phyloP scores from a whole-genome alignment of 768 basidiomycete genomes.

The Lactarius vividus region DNA sequence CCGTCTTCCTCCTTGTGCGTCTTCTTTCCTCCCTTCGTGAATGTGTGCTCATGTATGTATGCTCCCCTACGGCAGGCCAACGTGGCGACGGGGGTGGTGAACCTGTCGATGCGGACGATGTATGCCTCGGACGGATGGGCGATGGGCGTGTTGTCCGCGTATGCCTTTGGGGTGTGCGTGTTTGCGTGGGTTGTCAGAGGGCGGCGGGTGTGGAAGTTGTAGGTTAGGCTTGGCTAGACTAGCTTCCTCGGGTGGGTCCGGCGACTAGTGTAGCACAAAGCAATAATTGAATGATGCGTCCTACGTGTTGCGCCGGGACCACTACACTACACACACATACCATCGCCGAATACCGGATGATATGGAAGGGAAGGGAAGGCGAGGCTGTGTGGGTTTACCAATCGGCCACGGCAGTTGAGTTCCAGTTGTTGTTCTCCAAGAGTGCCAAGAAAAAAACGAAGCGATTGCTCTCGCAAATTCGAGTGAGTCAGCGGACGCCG shows the following conservation, averaged over 20 bases:
- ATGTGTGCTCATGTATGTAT: neutral
- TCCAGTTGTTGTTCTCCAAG: no score
- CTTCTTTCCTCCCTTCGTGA: neutral
- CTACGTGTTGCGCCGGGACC: neutral
- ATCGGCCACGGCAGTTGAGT: neutral
- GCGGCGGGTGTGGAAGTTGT: slow-evolving; percentile 38
- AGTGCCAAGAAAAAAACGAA: neutral
- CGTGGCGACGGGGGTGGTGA: slow-evolving; percentile 79
- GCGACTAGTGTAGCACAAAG: neutral
- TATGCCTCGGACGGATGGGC: slow-evolving; percentile 57
- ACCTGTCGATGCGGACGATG: slow-evolving; percentile 79
- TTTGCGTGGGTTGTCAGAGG: slow-evolving; percentile 58
- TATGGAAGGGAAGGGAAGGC: neutral
- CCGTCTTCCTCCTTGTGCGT: slow-evolving; percentile 78
- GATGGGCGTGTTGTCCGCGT: slow-evolving; percentile 59
- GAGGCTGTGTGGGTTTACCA: neutral
- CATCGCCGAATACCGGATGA: neutral
- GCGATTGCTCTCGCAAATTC: neutral
- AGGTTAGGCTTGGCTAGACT: neutral
- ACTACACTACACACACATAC: neutral
- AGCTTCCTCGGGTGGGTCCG: neutral
- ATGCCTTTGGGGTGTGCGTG: slow-evolving; percentile 55
- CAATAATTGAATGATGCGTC: neutral
- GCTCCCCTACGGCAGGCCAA: slow-evolving; percentile 62
- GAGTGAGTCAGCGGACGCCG: neutral